Base-by-base conservation (phyloP, 164 flowering plant species). In the Chimonanthus salicifolius region DNA sequence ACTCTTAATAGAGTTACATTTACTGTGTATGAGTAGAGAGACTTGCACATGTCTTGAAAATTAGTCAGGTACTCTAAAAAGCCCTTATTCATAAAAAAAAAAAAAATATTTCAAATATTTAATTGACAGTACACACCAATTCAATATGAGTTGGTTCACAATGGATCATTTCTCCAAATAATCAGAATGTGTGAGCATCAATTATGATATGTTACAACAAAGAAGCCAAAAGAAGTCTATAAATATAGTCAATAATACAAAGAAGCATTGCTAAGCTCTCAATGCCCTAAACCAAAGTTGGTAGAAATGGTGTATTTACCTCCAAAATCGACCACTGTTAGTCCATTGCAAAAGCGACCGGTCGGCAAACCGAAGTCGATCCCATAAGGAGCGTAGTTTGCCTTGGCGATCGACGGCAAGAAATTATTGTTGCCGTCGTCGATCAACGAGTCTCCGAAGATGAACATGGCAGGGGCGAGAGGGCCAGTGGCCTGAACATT, bases 391-490 rank as follows among this genome's bases (percentile, higher is more conserved):
- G 43, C 33, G 73, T 84, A 84, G 71, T 82, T 80, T 2, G 84
- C 80, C 16, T 74, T 65, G 9, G 87, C 87, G 8, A 71, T 16
- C 0, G 79, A 45, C 43, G 77, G 76, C 60, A 84, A n/a, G 58
- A 75, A 77, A 68, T 82, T 84, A 79, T 84, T 84, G 81, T 84
- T 84, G 7, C 87, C 84, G 68, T 77, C 69, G 64, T 84, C 87
- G 8, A 79, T 80, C 74, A 82, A 49, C 1, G 84, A 84, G 70
- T 84, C 87, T 0, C 84, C 85, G 44, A 84, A 82, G 65, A 84
- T 75, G 77, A 82, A 82, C 82, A 82, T 74, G 69, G 84, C 84
- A 2, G 84, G 84, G n/a, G 78, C 64, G 45, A 80, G 73, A 51
- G 13, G 7, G 4, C 7, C 18, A 46, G 6, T 47, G 2, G 3